These are phyloP conservation scores for Boletellus sp. DNA, from an alignment of 1,284 basidiomycete species.

Conservation along the genomic window DNA sequence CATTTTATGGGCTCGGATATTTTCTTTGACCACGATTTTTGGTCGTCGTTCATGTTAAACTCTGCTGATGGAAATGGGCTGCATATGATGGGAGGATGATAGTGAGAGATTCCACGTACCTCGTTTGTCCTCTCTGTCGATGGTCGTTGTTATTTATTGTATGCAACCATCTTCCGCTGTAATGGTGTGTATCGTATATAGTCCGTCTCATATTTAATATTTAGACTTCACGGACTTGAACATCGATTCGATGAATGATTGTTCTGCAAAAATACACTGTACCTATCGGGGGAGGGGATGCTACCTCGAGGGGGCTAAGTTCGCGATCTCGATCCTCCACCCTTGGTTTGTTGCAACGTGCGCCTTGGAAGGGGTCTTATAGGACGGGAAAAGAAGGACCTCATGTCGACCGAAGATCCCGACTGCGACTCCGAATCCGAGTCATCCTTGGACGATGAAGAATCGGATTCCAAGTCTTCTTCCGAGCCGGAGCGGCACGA, in stretches of 20 bases:
- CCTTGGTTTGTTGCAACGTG: conserved; percentile 12
- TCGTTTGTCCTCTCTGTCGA: too few species aligned
- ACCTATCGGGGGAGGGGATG: too few species aligned
- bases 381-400: conserved; percentile 37
- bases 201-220: conserved; percentile 9
- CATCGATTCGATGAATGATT: too few species aligned
- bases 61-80: conserved; percentile 19
- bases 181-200: conserved; percentile 5
- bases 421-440: conserved; percentile 32
- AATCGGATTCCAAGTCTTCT: conserved; percentile 10
- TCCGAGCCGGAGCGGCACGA: conserved; percentile 22
- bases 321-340: conserved; percentile 6
- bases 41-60: conserved; percentile 36
- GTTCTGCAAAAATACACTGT: too few species aligned
- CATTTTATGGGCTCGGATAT: conserved; percentile 35
- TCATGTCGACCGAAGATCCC: conserved; percentile 30
- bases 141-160: neutral
- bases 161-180: neutral
- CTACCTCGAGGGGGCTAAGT: too few species aligned
- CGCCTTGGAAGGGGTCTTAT: conserved; percentile 44
- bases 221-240: neutral
- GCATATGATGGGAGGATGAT: conserved; percentile 9
- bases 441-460: conserved; percentile 21
- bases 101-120: neutral
- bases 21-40: conserved; percentile 38